phyloP scores from a whole-genome alignment of 2,329 filamentous ascomycete genomes.

The Didymella pomorum region DNA sequence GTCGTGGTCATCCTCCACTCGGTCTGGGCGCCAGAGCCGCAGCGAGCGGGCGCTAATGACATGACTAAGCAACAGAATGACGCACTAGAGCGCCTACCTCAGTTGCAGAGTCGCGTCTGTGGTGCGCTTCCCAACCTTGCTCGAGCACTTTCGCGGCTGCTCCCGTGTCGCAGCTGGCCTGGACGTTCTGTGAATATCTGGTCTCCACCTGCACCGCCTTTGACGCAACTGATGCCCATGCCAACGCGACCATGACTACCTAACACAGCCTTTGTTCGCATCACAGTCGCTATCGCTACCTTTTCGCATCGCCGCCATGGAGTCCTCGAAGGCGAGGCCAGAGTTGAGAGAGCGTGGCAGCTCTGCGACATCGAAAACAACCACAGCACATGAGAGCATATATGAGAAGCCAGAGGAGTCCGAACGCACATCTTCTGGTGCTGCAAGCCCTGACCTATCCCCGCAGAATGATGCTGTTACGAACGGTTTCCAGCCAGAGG shows the following conservation, averaged over 20 bases:
- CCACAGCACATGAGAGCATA: conserved; percentile 38
- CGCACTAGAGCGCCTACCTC: conserved; percentile 8
- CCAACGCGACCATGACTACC: conserved; percentile 10
- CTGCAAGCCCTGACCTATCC: conserved; percentile 34
- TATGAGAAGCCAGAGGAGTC: conserved; percentile 38
- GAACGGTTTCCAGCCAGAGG: conserved; percentile 43
- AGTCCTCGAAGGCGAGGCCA: conserved; percentile 28
- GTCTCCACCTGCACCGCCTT: neutral
- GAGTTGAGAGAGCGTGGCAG: conserved; percentile 37
- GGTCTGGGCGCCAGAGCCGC: conserved; percentile 12
- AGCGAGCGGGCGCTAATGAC: conserved; percentile 5
- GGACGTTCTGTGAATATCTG: neutral
- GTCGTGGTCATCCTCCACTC: conserved; percentile 31
- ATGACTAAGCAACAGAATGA: conserved; percentile 18
- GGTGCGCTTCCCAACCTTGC: conserved; percentile 5
- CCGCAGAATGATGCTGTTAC: conserved; percentile 36
- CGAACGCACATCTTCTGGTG: conserved; percentile 38
- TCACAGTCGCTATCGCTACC: conserved; percentile 7
- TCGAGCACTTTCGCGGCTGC: conserved; percentile 2
- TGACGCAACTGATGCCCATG: neutral
- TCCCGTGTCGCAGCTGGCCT: neutral
- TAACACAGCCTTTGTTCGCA: conserved; percentile 6
- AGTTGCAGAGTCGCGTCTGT: neutral
- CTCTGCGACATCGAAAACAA: conserved; percentile 34
- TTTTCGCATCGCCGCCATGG: conserved; percentile 24